These are phyloP conservation scores for Metarhizium robertsii DNA, from an alignment of 2,329 filamentous ascomycete species.

Conservation along the genomic window DNA sequence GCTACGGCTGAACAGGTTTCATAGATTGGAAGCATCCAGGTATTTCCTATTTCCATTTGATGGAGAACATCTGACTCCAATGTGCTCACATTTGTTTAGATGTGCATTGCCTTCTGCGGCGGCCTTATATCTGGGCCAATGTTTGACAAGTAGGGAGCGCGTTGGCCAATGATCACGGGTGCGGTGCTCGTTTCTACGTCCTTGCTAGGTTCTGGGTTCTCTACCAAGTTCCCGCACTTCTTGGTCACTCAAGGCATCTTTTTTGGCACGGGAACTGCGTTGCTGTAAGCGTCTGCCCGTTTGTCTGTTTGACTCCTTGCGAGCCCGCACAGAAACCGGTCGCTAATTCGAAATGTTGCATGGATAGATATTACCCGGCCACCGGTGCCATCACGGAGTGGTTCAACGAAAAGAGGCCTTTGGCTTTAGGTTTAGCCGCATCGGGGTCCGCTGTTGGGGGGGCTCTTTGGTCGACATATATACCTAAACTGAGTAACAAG, in stretches of 20 bases:
- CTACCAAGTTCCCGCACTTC: conserved; percentile 25
- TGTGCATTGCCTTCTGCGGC: conserved; percentile 28
- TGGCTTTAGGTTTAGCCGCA: conserved; percentile 22
- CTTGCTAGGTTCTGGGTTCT: conserved; percentile 24
- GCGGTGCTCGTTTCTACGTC: conserved; percentile 25
- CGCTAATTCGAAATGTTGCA: neutral
- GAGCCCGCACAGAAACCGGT: neutral
- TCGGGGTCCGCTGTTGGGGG: conserved; percentile 22
- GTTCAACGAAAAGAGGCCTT: conserved; percentile 19
- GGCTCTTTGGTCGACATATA: conserved; percentile 19
- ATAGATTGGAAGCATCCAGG: conserved; percentile 30
- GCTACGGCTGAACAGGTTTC: conserved; percentile 22
- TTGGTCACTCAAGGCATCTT: conserved; percentile 31
- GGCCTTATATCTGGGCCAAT: conserved; percentile 29
- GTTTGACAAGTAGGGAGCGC: conserved; percentile 30
- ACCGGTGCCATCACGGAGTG: conserved; percentile 19
- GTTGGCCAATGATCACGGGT: conserved; percentile 24
- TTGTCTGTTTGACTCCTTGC: neutral
- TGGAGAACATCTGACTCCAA: neutral
- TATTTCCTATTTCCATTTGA: conserved; percentile 8
- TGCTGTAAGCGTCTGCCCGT: conserved; percentile 16
- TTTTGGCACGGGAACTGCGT: conserved; percentile 29
- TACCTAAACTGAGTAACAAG: conserved; percentile 10
- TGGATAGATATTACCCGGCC: conserved; percentile 20
- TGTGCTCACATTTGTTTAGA: conserved; percentile 9